These are phyloP conservation scores for Aspergillus luchuensis DNA, from an alignment of 2,329 filamentous ascomycete genomes.

Conservation along the genomic window DNA sequence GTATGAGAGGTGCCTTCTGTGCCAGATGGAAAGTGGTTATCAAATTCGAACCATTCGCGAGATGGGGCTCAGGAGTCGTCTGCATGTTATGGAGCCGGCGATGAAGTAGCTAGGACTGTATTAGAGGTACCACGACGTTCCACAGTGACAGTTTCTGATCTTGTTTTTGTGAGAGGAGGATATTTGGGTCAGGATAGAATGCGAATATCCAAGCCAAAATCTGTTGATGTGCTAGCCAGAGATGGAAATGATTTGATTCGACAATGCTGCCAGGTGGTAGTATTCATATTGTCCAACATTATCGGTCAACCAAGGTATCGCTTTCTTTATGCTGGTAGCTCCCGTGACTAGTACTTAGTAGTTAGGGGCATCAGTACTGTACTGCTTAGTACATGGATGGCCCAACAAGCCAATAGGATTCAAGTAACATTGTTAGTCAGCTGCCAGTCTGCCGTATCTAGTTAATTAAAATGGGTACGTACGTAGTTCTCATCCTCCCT, in stretches of 20 bases:
- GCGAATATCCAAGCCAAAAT: background rate
- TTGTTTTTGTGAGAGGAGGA: background rate
- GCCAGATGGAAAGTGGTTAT: slow-evolving; percentile 48
- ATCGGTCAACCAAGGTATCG: background rate
- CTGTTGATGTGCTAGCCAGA: background rate
- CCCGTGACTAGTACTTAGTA: background rate
- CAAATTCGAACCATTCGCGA: slow-evolving; percentile 44
- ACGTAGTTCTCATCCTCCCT: too few species aligned
- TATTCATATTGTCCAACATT: background rate
- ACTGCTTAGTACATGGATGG: background rate
- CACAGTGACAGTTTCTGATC: background rate
- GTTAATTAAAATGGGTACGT: too few species aligned
- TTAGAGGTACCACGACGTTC: background rate
- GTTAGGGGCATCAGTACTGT: background rate
- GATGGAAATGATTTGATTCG: background rate
- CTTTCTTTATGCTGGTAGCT: background rate
- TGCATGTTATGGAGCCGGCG: slow-evolving; percentile 14
- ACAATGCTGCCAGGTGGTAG: background rate
- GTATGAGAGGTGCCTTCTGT: slow-evolving; percentile 46
- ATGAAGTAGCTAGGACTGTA: background rate
- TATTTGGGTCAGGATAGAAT: background rate
- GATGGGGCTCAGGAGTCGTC: slow-evolving; percentile 16
- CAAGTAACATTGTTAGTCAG: too few species aligned
- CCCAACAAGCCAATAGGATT: too few species aligned
- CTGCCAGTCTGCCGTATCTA: too few species aligned